phyloP scores from a whole-genome alignment of 306 rosid genomes.

The Vigna mungo region DNA sequence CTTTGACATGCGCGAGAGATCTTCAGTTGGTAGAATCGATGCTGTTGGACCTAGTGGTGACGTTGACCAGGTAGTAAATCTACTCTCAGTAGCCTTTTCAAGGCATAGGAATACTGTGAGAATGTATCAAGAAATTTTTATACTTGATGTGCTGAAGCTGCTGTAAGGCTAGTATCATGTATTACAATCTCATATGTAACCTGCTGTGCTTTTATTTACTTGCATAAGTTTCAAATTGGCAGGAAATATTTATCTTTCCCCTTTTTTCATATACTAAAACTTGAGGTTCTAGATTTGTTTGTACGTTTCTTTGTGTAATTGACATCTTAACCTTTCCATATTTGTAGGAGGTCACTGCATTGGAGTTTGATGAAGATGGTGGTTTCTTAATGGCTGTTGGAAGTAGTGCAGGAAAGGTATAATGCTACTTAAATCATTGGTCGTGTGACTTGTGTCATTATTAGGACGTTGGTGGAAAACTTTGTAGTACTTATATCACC shows the following conservation, averaged over 20 bases:
- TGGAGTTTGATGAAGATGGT: conserved; percentile 78
- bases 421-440: conserved; percentile 14
- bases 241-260: conserved; percentile 19
- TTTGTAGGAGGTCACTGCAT: conserved; percentile 89
- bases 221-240: conserved; percentile 31
- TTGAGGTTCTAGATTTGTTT: conserved; percentile 17
- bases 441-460: conserved; percentile 5
- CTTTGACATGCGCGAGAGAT: conserved; percentile 81
- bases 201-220: conserved; percentile 10
- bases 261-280: conserved; percentile 19
- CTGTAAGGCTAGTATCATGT: conserved; percentile 1
- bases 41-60: conserved; percentile 83
- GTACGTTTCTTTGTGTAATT: conserved; percentile 30
- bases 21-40: conserved; percentile 91
- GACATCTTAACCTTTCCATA: conserved; percentile 35
- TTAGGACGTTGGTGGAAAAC: neutral
- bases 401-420: conserved; percentile 94
- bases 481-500: neutral
- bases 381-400: conserved; percentile 94
- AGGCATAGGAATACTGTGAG: conserved; percentile 9
- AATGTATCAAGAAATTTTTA: conserved; percentile 17
- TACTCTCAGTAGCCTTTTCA: conserved; percentile 20
- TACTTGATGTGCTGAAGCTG: conserved; percentile 16
- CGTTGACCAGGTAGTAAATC: conserved; percentile 65
- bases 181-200: conserved; percentile 5